Base-by-base conservation (phyloP, 306 rosid genomes). In the Corylus americana region DNA sequence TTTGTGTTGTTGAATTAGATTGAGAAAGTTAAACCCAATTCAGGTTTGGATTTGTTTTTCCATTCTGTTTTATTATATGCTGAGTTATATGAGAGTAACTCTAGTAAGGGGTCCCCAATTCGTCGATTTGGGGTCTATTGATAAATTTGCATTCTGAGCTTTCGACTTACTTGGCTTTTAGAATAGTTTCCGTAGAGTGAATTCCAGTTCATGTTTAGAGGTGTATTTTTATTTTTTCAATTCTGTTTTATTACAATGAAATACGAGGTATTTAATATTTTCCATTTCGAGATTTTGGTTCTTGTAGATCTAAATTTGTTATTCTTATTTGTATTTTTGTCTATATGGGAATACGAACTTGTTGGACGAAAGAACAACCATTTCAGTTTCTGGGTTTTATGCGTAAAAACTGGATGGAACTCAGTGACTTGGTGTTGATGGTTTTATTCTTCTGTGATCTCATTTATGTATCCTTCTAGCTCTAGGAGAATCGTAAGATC, bases 41-140 rank as follows among this genome's bases (percentile, higher is more conserved):
- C 59, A 70, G 81, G 59, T 76, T 71, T 76, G 53, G 74, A 70
- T 59, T 81, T 62, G n/a, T 22, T 22, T 31, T 57, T 14, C 27
- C 67, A 20, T 53, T 37, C 1, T 49, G 59, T 71, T 51, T 55
- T 55, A 54, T 62, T 79, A 11, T 62, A 48, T 44, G 87, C 78
- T 79, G 53, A 20, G 48, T 27, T 7, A 9, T 54, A 13, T 51
- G 48, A 63, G 74, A 80, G 73, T 27, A 16, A 7, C 42, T 39
- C 4, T 5, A 5, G 6, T 4, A 3, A 39, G 74, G 29, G 18
- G 61, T 39, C 16, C 14, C 63, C 48, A 22, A 31, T 66, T 57
- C 39, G 61, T 55, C 68, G 53, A 68, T 63, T 82, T 67, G 59
- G 59, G 76, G 18, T 31, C 20, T 2, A 12, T 64, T 71, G 81